Evolutionary conservation across 2,329 filamentous ascomycete genomes (phyloP), one percentile per base, ranked within the genome.

Genomic region (Curvularia verruculosa): DNA sequence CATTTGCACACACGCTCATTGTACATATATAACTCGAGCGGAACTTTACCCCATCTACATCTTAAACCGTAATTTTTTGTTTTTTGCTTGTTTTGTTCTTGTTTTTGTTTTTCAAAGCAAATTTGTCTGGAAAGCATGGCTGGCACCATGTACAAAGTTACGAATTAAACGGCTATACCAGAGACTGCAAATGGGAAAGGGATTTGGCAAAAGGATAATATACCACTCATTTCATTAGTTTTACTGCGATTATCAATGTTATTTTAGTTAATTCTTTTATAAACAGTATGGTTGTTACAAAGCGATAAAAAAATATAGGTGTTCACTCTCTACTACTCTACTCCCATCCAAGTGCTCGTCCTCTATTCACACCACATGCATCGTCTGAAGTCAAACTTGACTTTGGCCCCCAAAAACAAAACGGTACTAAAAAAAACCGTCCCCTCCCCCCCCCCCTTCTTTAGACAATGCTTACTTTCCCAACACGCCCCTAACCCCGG

Each of bases 91-190:
- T 26, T 29, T 29, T 29, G 28, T 12, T 29, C n/a, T n/a, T n/a
- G n/a, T 28, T 28, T 28, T 41, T 23, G 23, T 15, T n/a, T 7
- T 36, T n/a, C n/a, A n/a, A n/a, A 23, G 13, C 39, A 41, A 13
- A 15, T n/a, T 15, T 41, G 39, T n/a, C 21, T n/a, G 3, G 26
- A 29, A 28, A n/a, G n/a, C 43, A 29, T 46, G 43, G 43, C 43
- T 31, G 43, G 43, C n/a, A 46, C 43, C 43, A 46, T 31, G 43
- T 13, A 46, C n/a, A 28, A 39, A 13, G 18, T n/a, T 41, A 41
- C 39, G 39, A 41, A 41, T 24, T 41, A 5, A 41, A 41, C 12
- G 39, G 39, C 15, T 41, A 15, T 41, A 41, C 13, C 10, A 3
- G n/a, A 41, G 23, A 41, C 21, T 41, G 39, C 12, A 5, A 21